Percentiles rank a stretch among this genome's conserved stretches.
These are phyloP conservation scores for Globisporangium parvum DNA, from an alignment of 352 stramenopile species.

Conservation along the genomic window DNA sequence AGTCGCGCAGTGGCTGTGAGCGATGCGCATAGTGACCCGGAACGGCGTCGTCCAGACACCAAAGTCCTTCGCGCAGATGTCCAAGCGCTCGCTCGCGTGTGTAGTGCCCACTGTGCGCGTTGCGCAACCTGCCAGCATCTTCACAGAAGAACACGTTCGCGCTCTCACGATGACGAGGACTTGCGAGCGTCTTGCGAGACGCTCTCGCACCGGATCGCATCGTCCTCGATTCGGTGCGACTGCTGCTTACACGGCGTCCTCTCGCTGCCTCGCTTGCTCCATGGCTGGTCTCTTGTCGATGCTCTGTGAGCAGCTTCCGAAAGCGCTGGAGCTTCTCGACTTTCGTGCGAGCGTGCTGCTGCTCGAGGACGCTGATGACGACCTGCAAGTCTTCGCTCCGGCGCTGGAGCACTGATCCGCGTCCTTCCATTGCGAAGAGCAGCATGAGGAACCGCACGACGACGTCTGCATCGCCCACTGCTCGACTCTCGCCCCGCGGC, in stretches of 20 bases:
- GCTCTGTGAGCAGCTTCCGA: constrained; percentile 27
- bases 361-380: constrained; percentile 40
- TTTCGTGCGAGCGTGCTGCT: constrained; percentile 31
- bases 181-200: background rate
- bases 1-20: background rate
- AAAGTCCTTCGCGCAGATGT: background rate
- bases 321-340: constrained; percentile 39
- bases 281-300: background rate
- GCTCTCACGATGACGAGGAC: no score
- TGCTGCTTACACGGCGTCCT: background rate
- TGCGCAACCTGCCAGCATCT: no score
- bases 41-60: background rate
- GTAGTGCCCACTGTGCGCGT: no score
- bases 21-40: no score
- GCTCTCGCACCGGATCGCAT: background rate
- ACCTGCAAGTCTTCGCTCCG: constrained; percentile 48
- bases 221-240: background rate
- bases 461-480: constrained; percentile 18
- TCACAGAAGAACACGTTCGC: no score
- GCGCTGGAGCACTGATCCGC: constrained; percentile 51
- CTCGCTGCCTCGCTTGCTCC: no score
- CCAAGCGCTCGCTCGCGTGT: no score
- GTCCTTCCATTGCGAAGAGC: constrained; percentile 72
- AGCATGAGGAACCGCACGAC: constrained; percentile 72
- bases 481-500: constrained; percentile 25